Evolutionary conservation across 495 filamentous ascomycete species (phyloP).

Genomic region (Aspergillus ellipticus): DNA sequence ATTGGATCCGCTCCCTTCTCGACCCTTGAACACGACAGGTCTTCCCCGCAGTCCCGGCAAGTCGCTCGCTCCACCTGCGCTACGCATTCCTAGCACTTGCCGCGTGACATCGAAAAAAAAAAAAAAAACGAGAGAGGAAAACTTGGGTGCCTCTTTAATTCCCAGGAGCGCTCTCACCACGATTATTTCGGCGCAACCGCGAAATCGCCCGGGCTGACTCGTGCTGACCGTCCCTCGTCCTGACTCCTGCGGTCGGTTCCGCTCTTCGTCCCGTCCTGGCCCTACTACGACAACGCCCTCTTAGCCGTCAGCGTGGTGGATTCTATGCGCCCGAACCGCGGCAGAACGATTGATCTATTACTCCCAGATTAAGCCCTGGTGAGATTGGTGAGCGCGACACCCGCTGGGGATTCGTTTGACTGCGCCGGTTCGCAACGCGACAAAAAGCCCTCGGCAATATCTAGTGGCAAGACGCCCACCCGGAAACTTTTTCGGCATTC

Average conservation of each 20-base stretch:
- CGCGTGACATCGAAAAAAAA: background rate
- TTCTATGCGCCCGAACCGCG: slow-evolving; percentile 19
- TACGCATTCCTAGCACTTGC: background rate
- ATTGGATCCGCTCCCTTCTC: background rate
- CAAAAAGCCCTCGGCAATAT: background rate
- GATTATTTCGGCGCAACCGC: background rate
- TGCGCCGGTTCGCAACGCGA: slow-evolving; percentile 12
- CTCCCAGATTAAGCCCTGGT: slow-evolving; percentile 10
- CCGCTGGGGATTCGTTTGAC: slow-evolving; percentile 12
- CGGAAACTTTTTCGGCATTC: background rate
- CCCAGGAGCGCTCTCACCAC: background rate
- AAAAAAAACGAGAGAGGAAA: background rate
- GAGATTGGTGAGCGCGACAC: slow-evolving; percentile 1
- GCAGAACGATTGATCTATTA: slow-evolving; percentile 3
- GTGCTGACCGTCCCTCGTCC: background rate
- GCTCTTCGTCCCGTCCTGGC: background rate
- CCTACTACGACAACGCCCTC: background rate
- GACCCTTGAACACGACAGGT: background rate
- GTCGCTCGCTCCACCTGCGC: slow-evolving; percentile 6
- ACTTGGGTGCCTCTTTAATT: background rate
- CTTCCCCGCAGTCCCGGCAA: slow-evolving; percentile 12
- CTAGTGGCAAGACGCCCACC: background rate
- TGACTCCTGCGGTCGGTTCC: slow-evolving; percentile 1
- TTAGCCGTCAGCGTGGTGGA: background rate
- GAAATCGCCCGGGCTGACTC: background rate